Evolutionary conservation across 2,329 filamentous ascomycete genomes (phyloP), one percentile per base, ranked within the genome.

Genomic region (Coniochaeta pulveracea): DNA sequence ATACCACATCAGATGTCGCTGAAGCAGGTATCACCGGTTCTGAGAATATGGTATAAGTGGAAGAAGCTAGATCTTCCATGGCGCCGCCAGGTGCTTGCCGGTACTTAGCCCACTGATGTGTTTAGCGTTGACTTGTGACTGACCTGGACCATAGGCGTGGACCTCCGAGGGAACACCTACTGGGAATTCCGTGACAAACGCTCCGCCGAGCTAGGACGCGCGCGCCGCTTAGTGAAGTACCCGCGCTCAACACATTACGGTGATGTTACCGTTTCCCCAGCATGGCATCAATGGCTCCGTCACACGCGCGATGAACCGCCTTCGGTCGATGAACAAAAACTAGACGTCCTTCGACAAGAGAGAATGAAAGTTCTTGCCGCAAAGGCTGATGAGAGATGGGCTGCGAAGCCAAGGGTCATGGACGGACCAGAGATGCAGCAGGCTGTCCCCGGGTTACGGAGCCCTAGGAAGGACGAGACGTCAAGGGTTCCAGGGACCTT

Each of bases 231-330:
- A 41, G 72, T 78, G 31, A 48, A 72, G 44, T 76, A 72, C 52
- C 72, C 73, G 9, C 55, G 60, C 31, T 58, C 58, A 26, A 64
- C 65, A 3, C 70, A 72, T 49, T 60, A 63, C 46, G 69, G 63
- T 44, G 63, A 71, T 21, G 64, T 79, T 34, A 55, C 55, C 36
- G 72, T 80, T 38, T 58, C 67, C 33, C 75, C 76, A 9, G 62
- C 66, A 41, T 81, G 76, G 76, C 75, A 80, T 54, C 75, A 80
- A 47, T 81, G 76, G 76, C 61, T 81, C 31, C 71, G 76, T 11
- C 63, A 80, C 50, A 71, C 66, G 28, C 69, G 76, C 14, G 39
- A 47, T 3, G 50, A 64, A 0, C 59, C 76, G 2, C 76, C 76
- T 1, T 66, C 59, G 2, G 51, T 80, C 9, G 52, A 55, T 1